Evolutionary conservation across 2,329 filamentous ascomycete genomes (phyloP).

Genomic region (Botrytis pseudocinerea): DNA sequence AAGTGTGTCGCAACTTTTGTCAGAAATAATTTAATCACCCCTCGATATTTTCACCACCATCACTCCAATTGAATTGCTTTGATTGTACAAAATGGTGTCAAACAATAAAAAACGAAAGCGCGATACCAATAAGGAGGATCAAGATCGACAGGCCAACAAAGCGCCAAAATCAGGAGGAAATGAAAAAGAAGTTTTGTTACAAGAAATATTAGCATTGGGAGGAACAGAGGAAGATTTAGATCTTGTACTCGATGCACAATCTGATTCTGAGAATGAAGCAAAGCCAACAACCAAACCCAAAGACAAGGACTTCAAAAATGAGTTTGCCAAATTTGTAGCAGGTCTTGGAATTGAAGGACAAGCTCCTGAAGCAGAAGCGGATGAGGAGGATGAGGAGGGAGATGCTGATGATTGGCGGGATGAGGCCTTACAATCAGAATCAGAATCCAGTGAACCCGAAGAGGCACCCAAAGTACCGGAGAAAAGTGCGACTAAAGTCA

Average conservation of each 20-base stretch:
- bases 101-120: neutral
- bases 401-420: conserved; percentile 41
- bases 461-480: conserved; percentile 39
- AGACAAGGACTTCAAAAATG: conserved; percentile 52
- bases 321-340: conserved; percentile 54
- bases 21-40: neutral
- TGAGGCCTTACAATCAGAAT: conserved; percentile 34
- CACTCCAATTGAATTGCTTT: neutral
- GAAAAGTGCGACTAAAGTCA: conserved; percentile 11
- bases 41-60: neutral
- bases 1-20: neutral
- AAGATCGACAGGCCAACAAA: conserved; percentile 29
- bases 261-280: conserved; percentile 47
- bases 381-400: conserved; percentile 41
- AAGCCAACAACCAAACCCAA: conserved; percentile 32
- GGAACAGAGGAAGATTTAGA: conserved; percentile 65
- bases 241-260: conserved; percentile 57
- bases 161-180: conserved; percentile 27
- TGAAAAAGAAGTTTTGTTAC: conserved; percentile 47
- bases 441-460: conserved; percentile 41
- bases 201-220: conserved; percentile 65
- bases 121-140: neutral
- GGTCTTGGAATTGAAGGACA: conserved; percentile 51
- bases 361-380: conserved; percentile 39
- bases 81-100: conserved; percentile 24